A percentile compares a stretch with the other conserved stretches of the same genome.
Conservation (phyloP, 805 yeast genomes). For the Candida chilensis region DNA sequence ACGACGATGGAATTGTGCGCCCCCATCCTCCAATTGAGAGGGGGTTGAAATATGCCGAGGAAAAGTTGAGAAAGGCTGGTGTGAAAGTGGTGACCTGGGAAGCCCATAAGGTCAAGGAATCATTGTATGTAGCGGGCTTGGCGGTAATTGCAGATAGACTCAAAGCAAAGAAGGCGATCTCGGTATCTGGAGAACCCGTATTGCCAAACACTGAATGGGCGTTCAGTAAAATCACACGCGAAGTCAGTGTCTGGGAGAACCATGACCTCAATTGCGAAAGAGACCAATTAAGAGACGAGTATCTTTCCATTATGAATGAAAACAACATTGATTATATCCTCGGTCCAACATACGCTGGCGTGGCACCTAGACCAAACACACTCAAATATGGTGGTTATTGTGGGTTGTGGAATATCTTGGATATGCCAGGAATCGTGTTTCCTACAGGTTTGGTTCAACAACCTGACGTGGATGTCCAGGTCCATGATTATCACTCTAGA, state of each 20-base stretch:
- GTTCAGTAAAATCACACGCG: slow-evolving; percentile 25
- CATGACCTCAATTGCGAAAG: slow-evolving; percentile 45
- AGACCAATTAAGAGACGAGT: slow-evolving; percentile 50
- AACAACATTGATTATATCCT: slow-evolving; percentile 57
- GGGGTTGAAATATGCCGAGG: slow-evolving; percentile 45
- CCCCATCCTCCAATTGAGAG: slow-evolving; percentile 61
- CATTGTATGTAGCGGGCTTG: slow-evolving; percentile 27
- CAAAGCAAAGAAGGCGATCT: slow-evolving; percentile 37
- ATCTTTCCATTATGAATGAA: slow-evolving; percentile 40
- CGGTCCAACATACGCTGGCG: slow-evolving; percentile 60
- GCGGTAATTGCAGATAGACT: slow-evolving; percentile 28
- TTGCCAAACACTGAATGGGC: slow-evolving; percentile 53
- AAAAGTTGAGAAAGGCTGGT: slow-evolving; percentile 47
- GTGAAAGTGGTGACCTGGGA: slow-evolving; percentile 37
- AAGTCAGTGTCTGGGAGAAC: slow-evolving; percentile 35
- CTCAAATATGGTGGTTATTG: slow-evolving; percentile 75
- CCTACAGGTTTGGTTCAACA: slow-evolving; percentile 59
- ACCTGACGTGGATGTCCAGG: slow-evolving; percentile 41
- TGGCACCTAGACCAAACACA: slow-evolving; percentile 56
- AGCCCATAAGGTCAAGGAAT: slow-evolving; percentile 24
- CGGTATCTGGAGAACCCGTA: slow-evolving; percentile 65
- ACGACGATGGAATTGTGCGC: slow-evolving; percentile 55
- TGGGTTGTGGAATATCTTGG: slow-evolving; percentile 62
- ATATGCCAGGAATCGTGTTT: slow-evolving; percentile 56
- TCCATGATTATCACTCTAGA: slow-evolving; percentile 27